A percentile compares a stretch with the other conserved stretches of the same genome.
Evolutionary conservation across 139 green algal species (phyloP).

Genomic region (Chlamydomonas sp.): DNA sequence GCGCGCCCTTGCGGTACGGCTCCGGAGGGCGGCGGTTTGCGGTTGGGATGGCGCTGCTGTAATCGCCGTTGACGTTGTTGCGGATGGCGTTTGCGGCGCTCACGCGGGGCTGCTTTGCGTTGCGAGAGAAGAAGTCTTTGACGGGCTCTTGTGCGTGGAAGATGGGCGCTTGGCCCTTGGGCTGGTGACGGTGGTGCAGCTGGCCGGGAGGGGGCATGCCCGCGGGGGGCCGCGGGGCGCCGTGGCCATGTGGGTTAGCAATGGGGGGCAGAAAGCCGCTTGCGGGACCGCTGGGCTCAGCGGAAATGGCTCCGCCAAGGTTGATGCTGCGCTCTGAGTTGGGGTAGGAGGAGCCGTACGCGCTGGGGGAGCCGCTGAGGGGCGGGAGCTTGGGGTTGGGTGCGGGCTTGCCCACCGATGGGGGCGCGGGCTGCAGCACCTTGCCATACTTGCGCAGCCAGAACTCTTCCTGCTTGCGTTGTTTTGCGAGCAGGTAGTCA

Average conservation of each 20-base stretch:
- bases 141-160: slow-evolving; percentile 47
- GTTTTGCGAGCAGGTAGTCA: slow-evolving; percentile 57
- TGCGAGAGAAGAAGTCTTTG: slow-evolving; percentile 36
- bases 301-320: background rate
- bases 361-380: background rate
- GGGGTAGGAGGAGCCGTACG: background rate
- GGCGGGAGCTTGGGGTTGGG: background rate
- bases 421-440: slow-evolving; percentile 18
- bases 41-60: background rate
- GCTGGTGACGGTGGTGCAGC: slow-evolving; percentile 4
- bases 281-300: background rate
- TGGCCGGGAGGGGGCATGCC: background rate
- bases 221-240: background rate
- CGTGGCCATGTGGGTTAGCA: background rate
- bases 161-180: slow-evolving; percentile 21
- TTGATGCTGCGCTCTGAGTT: background rate
- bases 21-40: slow-evolving; percentile 25
- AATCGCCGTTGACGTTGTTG: background rate
- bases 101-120: background rate
- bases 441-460: slow-evolving; percentile 63
- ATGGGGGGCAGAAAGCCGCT: slow-evolving; percentile 19
- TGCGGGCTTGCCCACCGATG: slow-evolving; percentile 12
- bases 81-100: background rate
- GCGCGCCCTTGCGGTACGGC: slow-evolving; percentile 3
- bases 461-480: slow-evolving; percentile 54